Conservation (phyloP, 2,329 filamentous ascomycete species). For the Monosporascus sp. region DNA sequence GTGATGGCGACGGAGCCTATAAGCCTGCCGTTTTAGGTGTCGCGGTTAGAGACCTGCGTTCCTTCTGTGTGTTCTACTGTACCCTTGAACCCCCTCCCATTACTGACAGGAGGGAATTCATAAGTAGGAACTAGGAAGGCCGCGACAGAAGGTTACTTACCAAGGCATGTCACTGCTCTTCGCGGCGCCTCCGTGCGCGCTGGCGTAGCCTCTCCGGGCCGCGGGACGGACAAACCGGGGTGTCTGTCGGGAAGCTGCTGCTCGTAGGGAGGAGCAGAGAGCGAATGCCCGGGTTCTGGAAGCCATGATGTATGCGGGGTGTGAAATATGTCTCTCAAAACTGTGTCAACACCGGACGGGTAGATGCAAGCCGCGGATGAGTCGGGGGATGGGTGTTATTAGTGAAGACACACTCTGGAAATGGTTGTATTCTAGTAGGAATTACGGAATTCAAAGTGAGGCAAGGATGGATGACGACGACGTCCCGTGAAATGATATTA, state of each 20-base stretch:
- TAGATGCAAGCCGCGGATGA: too few relatives aligned
- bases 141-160: constrained; percentile 11
- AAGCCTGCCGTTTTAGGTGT: constrained; percentile 10
- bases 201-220: constrained; percentile 12
- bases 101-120: too few relatives aligned
- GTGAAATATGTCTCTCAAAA: too few relatives aligned
- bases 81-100: too few relatives aligned
- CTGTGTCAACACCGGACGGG: too few relatives aligned
- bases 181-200: constrained; percentile 6
- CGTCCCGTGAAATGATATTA: too few relatives aligned
- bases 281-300: constrained; percentile 14
- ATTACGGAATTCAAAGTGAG: too few relatives aligned
- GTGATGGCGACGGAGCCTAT: constrained; percentile 17
- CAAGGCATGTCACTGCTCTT: constrained; percentile 24
- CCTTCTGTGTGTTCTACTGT: background rate
- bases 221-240: constrained; percentile 1
- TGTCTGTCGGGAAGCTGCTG: constrained; percentile 4
- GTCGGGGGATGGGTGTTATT: too few relatives aligned
- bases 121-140: too few relatives aligned
- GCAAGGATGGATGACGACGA: too few relatives aligned
- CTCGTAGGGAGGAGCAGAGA: constrained; percentile 12
- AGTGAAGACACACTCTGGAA: too few relatives aligned
- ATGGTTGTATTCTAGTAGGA: too few relatives aligned
- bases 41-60: background rate
- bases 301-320: background rate